phyloP scores from a whole-genome alignment of 169 alveolate species.

The Plasmodium inui region DNA sequence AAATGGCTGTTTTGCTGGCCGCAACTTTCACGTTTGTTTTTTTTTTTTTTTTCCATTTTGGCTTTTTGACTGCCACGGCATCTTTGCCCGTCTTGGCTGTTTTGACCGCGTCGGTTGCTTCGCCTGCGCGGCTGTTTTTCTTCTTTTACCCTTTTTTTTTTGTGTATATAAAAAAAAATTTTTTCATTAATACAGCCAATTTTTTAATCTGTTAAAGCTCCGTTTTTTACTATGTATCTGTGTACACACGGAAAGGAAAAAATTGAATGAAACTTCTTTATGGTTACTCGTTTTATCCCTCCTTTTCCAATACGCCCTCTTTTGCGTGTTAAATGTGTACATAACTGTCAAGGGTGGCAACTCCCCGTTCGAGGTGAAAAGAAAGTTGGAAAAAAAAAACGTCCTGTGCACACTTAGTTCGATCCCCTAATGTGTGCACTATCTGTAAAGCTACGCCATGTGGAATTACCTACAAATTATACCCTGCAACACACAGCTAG shows the following conservation, averaged over 20 bases:
- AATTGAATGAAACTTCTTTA: not conserved
- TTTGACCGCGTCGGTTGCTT: not conserved
- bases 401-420: not conserved
- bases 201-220: not conserved
- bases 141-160: conserved; percentile 19
- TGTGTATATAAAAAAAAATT: conserved; percentile 33
- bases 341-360: conserved; percentile 12
- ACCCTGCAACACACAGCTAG: conserved; percentile 50
- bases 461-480: not conserved
- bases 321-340: not conserved
- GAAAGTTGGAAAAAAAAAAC: not conserved
- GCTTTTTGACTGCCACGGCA: not conserved
- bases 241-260: conserved; percentile 21
- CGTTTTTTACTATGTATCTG: conserved; percentile 2
- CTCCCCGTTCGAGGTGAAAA: conserved; percentile 1
- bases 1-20: not conserved
- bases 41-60: not conserved
- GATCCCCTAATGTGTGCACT: conserved; percentile 23
- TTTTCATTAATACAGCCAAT: conserved; percentile 38
- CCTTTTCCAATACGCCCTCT: not conserved
- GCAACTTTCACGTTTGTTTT: not conserved
- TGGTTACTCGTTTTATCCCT: not conserved
- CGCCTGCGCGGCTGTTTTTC: not conserved
- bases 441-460: conserved; percentile 2
- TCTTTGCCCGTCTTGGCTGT: not conserved